Conservation (phyloP, 1,139 yeast species). For the Arxiozyma bovina region DNA sequence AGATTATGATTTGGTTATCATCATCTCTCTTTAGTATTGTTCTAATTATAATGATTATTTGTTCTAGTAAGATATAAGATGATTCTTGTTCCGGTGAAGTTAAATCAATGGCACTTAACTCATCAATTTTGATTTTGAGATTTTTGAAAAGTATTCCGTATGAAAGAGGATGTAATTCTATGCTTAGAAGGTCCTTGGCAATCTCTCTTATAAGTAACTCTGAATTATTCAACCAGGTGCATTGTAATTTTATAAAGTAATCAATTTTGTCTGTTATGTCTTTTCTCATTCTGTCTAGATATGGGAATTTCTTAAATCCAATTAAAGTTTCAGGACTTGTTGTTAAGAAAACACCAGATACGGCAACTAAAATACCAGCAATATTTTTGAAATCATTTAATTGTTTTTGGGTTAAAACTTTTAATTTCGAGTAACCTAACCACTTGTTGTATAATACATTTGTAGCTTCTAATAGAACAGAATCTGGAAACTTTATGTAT, state of each 20-base stretch:
- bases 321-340: conserved; percentile 31
- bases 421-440: conserved; percentile 29
- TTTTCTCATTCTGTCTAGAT: conserved; percentile 24
- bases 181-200: conserved; percentile 40
- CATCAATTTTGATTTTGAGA: conserved; percentile 15
- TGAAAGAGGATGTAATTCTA: conserved; percentile 38
- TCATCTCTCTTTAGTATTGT: conserved; percentile 37
- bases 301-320: conserved; percentile 26
- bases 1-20: conserved; percentile 30
- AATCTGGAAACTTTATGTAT: conserved; percentile 47
- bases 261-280: conserved; percentile 41
- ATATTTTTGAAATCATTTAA: conserved; percentile 44
- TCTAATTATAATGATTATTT: conserved; percentile 35
- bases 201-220: conserved; percentile 46
- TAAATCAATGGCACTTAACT: conserved; percentile 23
- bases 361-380: conserved; percentile 53
- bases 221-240: conserved; percentile 39
- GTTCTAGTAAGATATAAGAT: conserved; percentile 32
- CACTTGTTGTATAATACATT: conserved; percentile 48
- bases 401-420: conserved; percentile 25
- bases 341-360: conserved; percentile 46
- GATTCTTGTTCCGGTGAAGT: conserved; percentile 16
- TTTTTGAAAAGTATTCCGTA: conserved; percentile 34
- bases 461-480: conserved; percentile 57
- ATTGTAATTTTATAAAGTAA: conserved; percentile 37